Percentiles rank a stretch among this genome's conserved stretches.
Conservation (phyloP, 257 asterid genomes). For the Penstemon barbatus region DNA sequence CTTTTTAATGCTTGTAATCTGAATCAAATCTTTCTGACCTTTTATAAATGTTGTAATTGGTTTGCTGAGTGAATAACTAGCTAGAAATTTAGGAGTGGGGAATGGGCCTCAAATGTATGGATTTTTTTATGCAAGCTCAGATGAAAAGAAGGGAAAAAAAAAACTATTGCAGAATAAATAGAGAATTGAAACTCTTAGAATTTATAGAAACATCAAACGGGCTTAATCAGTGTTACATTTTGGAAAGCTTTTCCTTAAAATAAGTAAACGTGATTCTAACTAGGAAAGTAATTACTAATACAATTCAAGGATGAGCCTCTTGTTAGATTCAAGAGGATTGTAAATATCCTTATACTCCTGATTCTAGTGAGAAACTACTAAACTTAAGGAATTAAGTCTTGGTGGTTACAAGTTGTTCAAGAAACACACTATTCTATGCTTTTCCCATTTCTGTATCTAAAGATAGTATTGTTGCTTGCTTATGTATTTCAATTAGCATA, state of each 20-base stretch:
- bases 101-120: conserved; percentile 2
- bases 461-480: not conserved
- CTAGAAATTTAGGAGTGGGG: not conserved
- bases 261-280: not conserved
- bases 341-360: not conserved
- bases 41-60: not conserved
- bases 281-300: not conserved
- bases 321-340: not conserved
- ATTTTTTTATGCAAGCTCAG: not conserved
- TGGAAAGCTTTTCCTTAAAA: not conserved
- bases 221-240: not conserved
- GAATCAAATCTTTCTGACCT: not conserved
- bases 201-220: not conserved
- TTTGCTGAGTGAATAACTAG: conserved; percentile 4
- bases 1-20: not conserved
- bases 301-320: not conserved
- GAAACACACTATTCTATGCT: not conserved
- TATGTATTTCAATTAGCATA: not conserved
- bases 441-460: not conserved
- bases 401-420: conserved; percentile 1
- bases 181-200: no score
- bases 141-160: not conserved
- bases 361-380: not conserved
- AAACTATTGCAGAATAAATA: not conserved
- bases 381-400: not conserved